Base-by-base conservation (phyloP, 805 yeast species). In the Ogataea pignaliae region DNA sequence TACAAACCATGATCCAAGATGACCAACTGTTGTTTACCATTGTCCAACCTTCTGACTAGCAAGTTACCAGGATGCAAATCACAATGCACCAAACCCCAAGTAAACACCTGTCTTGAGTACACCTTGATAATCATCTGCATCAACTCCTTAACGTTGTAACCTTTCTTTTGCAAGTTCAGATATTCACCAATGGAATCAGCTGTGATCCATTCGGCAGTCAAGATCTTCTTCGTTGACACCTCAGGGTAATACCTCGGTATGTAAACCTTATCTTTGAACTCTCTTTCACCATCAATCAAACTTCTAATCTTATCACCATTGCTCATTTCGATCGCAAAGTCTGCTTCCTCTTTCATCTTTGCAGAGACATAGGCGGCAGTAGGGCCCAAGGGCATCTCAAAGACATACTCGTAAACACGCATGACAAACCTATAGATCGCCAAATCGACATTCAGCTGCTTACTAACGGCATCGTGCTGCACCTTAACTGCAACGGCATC, bases 41-140 rank as follows among this genome's bases (percentile, higher is more conserved):
- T 48, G 12, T 65, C 43, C 16, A 59, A 59, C 28, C 59, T 54
- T 33, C 89, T 65, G 3, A 81, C 78, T 43, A 86, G 57, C 51
- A 86, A 62, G 58, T 85, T 86, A 6, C 95, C 95, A 1, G 93
- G 93, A 54, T 85, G 95, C 11, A 91, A 87, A 56, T 83, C 90
- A 42, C 86, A 76, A 57, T 83, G 89, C 14, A 83, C 79, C 29
- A 76, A 67, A 6, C 88, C 88, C 75, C 83, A 83, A 29, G 69
- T 63, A 59, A 81, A 84, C 14, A 81, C 76, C 63, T 79, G 86
- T 47, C 73, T 70, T 17, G 80, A 76, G 51, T 75, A 76, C 15
- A 78, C 67, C 39, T 65, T 64, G 37, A 79, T 64, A 51, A 82
- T 75, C 45, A 70, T 74, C 15, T 65, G 60, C 75, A 82, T 69